Base-by-base conservation (phyloP, 164 flowering plant species). In the Stephania cephalantha region DNA sequence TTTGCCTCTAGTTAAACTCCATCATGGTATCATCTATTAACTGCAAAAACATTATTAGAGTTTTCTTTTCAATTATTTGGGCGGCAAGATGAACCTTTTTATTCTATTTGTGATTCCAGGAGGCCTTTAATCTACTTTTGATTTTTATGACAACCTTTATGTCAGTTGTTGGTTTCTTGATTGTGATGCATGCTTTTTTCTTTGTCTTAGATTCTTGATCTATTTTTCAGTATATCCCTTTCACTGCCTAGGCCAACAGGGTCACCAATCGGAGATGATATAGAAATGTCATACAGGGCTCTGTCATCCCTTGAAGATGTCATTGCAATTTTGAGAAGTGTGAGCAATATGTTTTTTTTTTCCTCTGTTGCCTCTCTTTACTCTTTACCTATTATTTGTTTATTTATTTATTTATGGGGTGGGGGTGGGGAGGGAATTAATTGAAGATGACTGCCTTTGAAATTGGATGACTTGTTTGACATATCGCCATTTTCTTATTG, bases 251-350 rank as follows among this genome's bases (percentile, higher is more conserved):
- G 84, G 79, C 86, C 97, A 74, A 80, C 72, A 68, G 86, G 81
- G 75, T 79, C 90, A n/a, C 71, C 72, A 79, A 73, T 61, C 70
- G 83, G 78, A 46, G 76, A 72, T 29, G 88, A 89, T 78, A 75
- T 88, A 73, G 98, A 96, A 79, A 73, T 84, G 75, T 86, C 89
- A 9, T 96, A 96, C 73, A 65, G 84, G 77, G 98, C 98, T 71
- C 82, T 96, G 82, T 84, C 91, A 74, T 90, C 98, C 53, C 92
- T 96, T 75, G 99, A 90, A 86, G 98, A 96, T 88, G 94, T 94
- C 70, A 90, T 96, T 76, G 95, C 99, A 74, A 91, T 94, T 75
- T 80, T 96, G 84, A 88, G 84, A 82, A 92, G 98, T 86, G 99
- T 94, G 82, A 84, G 97, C 72, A 68, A 55, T 52, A 25, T 35